phyloP scores from a whole-genome alignment of 129 eudicot genomes.

The Helianthus annuus region HanXRQr2.0-SUNRISE NC_035445.2:48536441-48536940 shows the following conservation, averaged over 20 bases:
- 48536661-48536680: constrained; percentile 51
- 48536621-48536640: constrained; percentile 39
- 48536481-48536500: not conserved
- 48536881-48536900: too few relatives aligned
- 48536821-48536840: not conserved
- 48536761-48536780: constrained; percentile 41
- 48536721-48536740: constrained; percentile 34
- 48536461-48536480: too few relatives aligned
- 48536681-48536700: constrained; percentile 43
- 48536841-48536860: too few relatives aligned
- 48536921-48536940: too few relatives aligned
- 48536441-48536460: too few relatives aligned
- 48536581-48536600: constrained; percentile 43
- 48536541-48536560: constrained; percentile 8
- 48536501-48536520: not conserved
- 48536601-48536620: constrained; percentile 34
- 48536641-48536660: constrained; percentile 36
- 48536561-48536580: constrained; percentile 26
- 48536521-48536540: not conserved
- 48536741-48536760: constrained; percentile 43
- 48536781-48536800: not conserved
- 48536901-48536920: too few relatives aligned
- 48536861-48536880: too few relatives aligned
- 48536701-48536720: constrained; percentile 39
- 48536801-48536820: not conserved